Percentiles rank a stretch among this genome's conserved stretches.
Conservation (phyloP, 2,329 filamentous ascomycete species). For the Fusarium globosum region DNA sequence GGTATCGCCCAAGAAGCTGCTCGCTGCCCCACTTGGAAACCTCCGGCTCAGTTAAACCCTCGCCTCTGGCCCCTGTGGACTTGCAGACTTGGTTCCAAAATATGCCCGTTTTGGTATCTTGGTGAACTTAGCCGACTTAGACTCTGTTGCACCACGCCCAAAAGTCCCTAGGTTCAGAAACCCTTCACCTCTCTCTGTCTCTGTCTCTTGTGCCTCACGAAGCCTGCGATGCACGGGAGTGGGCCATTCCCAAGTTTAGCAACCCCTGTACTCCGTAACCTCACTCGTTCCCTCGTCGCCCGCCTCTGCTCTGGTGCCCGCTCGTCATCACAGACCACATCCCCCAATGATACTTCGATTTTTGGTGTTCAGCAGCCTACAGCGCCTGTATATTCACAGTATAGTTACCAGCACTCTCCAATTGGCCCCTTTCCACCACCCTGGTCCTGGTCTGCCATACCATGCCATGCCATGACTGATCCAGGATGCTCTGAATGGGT, state of each 20-base stretch:
- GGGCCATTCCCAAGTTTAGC: slow-evolving; percentile 31
- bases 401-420: slow-evolving; percentile 28
- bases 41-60: slow-evolving; percentile 33
- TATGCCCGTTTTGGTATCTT: slow-evolving; percentile 31
- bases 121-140: slow-evolving; percentile 8
- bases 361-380: slow-evolving; percentile 30
- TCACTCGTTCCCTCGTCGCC: slow-evolving; percentile 28
- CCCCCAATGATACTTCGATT: slow-evolving; percentile 41
- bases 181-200: slow-evolving; percentile 6
- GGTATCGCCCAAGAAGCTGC: slow-evolving; percentile 9
- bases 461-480: slow-evolving; percentile 20
- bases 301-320: slow-evolving; percentile 22
- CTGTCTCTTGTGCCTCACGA: slow-evolving; percentile 22
- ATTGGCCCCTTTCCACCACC: slow-evolving; percentile 40
- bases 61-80: slow-evolving; percentile 42
- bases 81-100: slow-evolving; percentile 24
- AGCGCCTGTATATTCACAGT: slow-evolving; percentile 33
- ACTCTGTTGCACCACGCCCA: slow-evolving; percentile 20
- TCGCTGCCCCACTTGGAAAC: slow-evolving; percentile 34
- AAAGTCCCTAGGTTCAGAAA: slow-evolving; percentile 22
- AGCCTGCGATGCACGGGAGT: slow-evolving; percentile 29
- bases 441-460: slow-evolving; percentile 37
- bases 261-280: slow-evolving; percentile 33
- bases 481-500: slow-evolving; percentile 41
- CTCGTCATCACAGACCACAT: slow-evolving; percentile 39